A percentile compares a stretch with the other conserved stretches of the same genome.
These are phyloP conservation scores for Atkinsonella texensis DNA, from an alignment of 2,329 filamentous ascomycete species.

Conservation along the genomic window DNA sequence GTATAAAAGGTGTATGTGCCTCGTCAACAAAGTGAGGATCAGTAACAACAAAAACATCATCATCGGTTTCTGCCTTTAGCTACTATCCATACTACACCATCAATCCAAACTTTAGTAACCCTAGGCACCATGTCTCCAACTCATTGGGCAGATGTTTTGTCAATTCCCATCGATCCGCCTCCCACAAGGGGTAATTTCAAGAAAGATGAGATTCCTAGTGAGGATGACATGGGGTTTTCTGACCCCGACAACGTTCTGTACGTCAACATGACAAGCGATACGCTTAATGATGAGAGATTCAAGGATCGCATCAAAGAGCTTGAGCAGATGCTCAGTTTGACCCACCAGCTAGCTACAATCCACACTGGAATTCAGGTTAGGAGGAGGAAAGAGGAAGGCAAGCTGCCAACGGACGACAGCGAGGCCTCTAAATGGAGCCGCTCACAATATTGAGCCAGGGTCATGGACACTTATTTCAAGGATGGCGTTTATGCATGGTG, in stretches of 20 bases:
- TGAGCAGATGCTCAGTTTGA: neutral
- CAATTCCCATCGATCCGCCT: neutral
- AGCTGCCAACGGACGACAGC: neutral
- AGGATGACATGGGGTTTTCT: neutral
- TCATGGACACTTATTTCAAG: neutral
- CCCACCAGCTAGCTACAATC: neutral
- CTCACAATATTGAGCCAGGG: neutral
- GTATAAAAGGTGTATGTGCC: neutral
- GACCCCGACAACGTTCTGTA: neutral
- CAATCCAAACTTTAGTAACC: neutral
- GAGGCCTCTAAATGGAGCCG: neutral
- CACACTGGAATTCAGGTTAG: neutral
- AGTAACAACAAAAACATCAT: neutral
- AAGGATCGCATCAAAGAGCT: neutral
- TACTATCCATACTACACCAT: neutral
- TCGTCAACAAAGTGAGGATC: neutral
- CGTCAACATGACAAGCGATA: neutral
- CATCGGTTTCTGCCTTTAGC: neutral
- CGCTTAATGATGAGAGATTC: neutral
- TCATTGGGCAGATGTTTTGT: neutral
- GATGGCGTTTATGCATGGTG: neutral
- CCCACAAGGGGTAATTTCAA: neutral
- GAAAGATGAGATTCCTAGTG: neutral
- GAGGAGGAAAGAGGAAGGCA: neutral
- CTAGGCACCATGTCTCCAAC: neutral